Evolutionary conservation across 108 stramenopile genomes (phyloP), one percentile per base, ranked within the genome.

Genomic region (Cyclotella sp.): DNA sequence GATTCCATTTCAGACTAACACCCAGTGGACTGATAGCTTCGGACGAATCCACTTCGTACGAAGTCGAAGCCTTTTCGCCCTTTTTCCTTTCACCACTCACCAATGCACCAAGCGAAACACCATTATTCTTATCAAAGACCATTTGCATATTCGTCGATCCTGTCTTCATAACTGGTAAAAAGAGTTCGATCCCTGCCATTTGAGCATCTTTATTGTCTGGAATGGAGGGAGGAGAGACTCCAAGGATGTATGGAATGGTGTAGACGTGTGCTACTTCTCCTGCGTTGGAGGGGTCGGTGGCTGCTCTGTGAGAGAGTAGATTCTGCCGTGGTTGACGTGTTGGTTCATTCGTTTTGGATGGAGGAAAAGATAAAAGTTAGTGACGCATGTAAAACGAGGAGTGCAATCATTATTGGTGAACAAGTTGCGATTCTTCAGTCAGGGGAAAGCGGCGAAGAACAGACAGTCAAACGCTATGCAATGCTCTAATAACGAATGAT

Each of bases 181-280:
- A 83, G 0, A 83, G 89, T 81, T 68, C 92, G 65, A 59, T 90
- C 77, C 69, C 95, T 28, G 65, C 91, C 92, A 85, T 85, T 63
- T 4, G 60, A 44, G 83, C 16, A 46, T 42, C 5, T 27, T 78
- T 70, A 10, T 41, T n/a, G 61, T 42, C 19, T 44, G 88, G 85
- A 68, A 88, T 83, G 12, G 29, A 18, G 18, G 85, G 86, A 22
- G 91, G 91, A 21, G 86, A 86, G 14, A 86, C 70, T 51, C 95
- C 91, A 1, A 95, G 40, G 9, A 95, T 68, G 83, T 94, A 95
- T 0, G 94, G 94, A 40, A 90, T 84, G 27, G 91, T 81, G 73
- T 95, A 93, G 0, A 81, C 89, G 47, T 88, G 83, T 7, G 93
- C 85, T 14, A 84, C 42, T 73, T 84, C 85, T 44, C 39, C 65